Conservation (phyloP, 495 filamentous ascomycete genomes). For the Trichoderma virens region DNA sequence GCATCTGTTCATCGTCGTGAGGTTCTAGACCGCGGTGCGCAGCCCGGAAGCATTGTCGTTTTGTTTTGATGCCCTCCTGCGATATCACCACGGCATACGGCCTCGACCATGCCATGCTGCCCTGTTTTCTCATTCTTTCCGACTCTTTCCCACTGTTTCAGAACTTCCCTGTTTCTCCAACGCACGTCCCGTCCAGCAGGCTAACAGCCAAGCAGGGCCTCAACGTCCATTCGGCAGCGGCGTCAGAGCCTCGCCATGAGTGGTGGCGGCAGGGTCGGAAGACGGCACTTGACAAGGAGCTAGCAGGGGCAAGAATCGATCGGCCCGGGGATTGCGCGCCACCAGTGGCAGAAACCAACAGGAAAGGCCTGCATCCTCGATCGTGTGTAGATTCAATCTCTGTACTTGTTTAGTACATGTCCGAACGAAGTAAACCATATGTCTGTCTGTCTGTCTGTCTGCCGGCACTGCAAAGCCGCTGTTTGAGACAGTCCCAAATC, state of each 20-base stretch:
- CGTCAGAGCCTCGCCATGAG: neutral
- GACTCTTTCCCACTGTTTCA: neutral
- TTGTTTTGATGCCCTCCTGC: neutral
- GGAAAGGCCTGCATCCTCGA: neutral
- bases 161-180: neutral
- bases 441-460: no score
- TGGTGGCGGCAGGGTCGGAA: constrained; percentile 1
- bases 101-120: neutral
- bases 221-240: neutral
- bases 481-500: no score
- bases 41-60: neutral
- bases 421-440: no score
- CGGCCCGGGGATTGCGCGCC: neutral
- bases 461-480: no score
- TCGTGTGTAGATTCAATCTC: neutral
- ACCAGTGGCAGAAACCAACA: neutral
- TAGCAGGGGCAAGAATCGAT: constrained; percentile 2
- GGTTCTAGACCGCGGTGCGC: neutral
- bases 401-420: no score
- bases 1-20: neutral
- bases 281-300: neutral
- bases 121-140: no score
- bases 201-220: neutral
- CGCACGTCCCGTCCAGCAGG: neutral
- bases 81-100: neutral